Conservation (phyloP, 2,329 filamentous ascomycete species). For the Onygenales sp. region DNA sequence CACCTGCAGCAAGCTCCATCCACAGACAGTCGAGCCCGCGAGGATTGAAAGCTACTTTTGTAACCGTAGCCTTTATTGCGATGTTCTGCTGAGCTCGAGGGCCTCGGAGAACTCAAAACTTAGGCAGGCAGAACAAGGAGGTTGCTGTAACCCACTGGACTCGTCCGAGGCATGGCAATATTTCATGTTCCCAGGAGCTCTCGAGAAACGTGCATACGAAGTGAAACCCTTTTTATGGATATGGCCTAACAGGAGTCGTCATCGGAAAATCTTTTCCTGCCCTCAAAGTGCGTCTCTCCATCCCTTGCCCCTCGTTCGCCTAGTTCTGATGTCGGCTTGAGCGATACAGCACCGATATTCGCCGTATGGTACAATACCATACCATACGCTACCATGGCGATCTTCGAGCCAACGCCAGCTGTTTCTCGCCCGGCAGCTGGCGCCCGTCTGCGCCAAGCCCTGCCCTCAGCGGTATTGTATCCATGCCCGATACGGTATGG, state of each 20-base stretch:
- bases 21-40: background rate
- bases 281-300: background rate
- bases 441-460: background rate
- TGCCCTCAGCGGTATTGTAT: background rate
- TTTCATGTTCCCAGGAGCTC: background rate
- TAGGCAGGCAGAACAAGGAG: background rate
- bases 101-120: background rate
- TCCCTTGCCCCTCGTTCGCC: background rate
- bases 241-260: background rate
- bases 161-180: background rate
- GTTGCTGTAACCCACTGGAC: background rate
- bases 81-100: background rate
- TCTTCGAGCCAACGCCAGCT: background rate
- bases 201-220: background rate
- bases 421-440: background rate
- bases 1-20: constrained; percentile 1
- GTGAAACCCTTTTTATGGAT: constrained; percentile 1
- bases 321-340: background rate
- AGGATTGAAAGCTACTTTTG: background rate
- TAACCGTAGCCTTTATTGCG: background rate
- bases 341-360: background rate
- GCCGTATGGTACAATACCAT: constrained; percentile 1
- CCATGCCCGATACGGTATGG: background rate
- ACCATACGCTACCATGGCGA: background rate
- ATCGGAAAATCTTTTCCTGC: background rate